Conservation (phyloP, 495 filamentous ascomycete genomes). For the Neurospora hispaniola region DNA sequence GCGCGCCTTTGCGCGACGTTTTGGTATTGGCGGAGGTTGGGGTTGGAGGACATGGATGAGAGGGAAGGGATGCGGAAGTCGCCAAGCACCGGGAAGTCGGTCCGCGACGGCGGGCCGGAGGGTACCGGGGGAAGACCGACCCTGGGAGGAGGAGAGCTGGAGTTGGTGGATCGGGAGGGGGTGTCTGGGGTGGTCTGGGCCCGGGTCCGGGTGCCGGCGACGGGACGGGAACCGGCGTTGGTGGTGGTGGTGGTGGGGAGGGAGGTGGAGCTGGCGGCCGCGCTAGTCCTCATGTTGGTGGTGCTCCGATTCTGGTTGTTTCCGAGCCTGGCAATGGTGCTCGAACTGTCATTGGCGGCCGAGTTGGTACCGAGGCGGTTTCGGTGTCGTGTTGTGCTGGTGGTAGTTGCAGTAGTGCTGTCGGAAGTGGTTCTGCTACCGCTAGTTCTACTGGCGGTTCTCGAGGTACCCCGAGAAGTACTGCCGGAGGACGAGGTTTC, state of each 20-base stretch:
- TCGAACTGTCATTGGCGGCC: conserved; percentile 5
- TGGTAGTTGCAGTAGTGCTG: background rate
- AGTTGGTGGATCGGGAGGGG: background rate
- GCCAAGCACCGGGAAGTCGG: conserved; percentile 9
- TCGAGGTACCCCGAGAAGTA: background rate
- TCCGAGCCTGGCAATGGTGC: background rate
- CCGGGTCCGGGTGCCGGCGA: conserved; percentile 1
- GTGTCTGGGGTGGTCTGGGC: background rate
- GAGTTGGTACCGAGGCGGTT: conserved; percentile 4
- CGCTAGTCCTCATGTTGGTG: background rate
- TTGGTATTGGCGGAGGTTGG: conserved; percentile 38
- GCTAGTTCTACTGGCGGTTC: background rate
- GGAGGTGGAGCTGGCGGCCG: conserved; percentile 1
- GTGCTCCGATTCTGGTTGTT: background rate
- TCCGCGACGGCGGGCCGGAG: conserved; percentile 1
- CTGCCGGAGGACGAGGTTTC: background rate
- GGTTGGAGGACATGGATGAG: conserved; percentile 32
- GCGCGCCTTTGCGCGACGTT: conserved; percentile 38
- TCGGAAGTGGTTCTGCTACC: background rate
- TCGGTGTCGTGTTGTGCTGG: background rate
- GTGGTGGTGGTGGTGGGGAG: background rate
- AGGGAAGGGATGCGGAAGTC: conserved; percentile 35
- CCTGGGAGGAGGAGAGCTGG: conserved; percentile 28
- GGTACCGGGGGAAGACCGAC: conserved; percentile 19
- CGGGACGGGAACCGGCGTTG: background rate